Evolutionary conservation across 305 asterid species (phyloP).

Genomic region (Salvia sclarea): DNA sequence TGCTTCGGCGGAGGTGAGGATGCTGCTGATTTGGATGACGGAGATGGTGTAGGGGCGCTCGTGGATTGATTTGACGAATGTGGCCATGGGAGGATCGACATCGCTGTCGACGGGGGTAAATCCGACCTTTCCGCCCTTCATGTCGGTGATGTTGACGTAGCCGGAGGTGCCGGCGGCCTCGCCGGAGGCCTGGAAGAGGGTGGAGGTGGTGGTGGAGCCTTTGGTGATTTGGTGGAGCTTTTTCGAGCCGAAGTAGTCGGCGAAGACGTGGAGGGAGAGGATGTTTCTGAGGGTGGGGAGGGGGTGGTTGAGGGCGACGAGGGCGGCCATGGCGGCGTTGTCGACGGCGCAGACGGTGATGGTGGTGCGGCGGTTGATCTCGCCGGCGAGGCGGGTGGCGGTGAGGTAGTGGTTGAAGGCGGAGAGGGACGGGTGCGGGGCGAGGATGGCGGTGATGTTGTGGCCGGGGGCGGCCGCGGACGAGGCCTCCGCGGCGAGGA

Average conservation of each 20-base stretch:
- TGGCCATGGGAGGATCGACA: slow-evolving; percentile 35
- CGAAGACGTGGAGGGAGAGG: slow-evolving; percentile 69
- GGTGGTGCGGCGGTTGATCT: slow-evolving; percentile 68
- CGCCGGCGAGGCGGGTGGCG: slow-evolving; percentile 68
- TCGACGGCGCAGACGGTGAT: slow-evolving; percentile 73
- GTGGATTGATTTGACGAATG: slow-evolving; percentile 53
- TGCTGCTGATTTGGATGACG: slow-evolving; percentile 62
- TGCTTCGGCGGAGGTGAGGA: slow-evolving; percentile 65
- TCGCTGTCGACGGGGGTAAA: slow-evolving; percentile 56
- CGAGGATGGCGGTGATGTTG: slow-evolving; percentile 67
- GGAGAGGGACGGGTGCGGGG: slow-evolving; percentile 51
- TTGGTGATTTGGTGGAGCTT: slow-evolving; percentile 79
- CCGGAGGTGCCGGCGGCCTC: slow-evolving; percentile 83
- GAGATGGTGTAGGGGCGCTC: slow-evolving; percentile 63
- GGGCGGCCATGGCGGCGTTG: slow-evolving; percentile 78
- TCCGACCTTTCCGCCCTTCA: slow-evolving; percentile 71
- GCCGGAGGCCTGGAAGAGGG: slow-evolving; percentile 82
- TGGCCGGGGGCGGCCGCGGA: slow-evolving; percentile 42
- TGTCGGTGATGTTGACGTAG: slow-evolving; percentile 67
- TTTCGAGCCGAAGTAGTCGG: slow-evolving; percentile 72
- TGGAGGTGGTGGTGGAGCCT: slow-evolving; percentile 73
- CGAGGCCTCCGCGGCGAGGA: not conserved
- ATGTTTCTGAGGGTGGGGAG: slow-evolving; percentile 59
- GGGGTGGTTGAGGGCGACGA: slow-evolving; percentile 65
- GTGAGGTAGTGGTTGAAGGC: slow-evolving; percentile 73